Conservation (phyloP, 306 rosid genomes). For the Vachellia pachyceras region DNA sequence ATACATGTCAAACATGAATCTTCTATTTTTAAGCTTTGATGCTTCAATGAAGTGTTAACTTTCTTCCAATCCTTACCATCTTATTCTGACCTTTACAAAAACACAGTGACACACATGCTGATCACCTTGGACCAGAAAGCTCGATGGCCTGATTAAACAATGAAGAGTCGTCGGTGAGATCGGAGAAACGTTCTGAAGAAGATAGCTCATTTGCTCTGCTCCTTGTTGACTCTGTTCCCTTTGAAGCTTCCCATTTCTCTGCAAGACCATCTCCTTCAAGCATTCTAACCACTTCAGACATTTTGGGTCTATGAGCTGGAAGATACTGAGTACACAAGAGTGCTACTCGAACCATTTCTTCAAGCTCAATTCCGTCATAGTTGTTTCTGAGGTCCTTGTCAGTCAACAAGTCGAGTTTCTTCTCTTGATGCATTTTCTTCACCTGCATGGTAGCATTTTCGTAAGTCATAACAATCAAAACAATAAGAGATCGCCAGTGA, state of each 20-base stretch:
- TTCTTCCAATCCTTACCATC: not conserved
- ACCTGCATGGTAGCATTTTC: constrained; percentile 59
- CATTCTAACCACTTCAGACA: constrained; percentile 97
- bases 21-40: not conserved
- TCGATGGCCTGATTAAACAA: not conserved
- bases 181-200: constrained; percentile 70
- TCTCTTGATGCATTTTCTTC: constrained; percentile 85
- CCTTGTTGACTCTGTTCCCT: constrained; percentile 79
- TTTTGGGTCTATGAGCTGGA: constrained; percentile 86
- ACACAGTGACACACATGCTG: too few relatives aligned
- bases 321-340: constrained; percentile 85
- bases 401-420: constrained; percentile 77
- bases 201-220: constrained; percentile 80
- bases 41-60: not conserved
- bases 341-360: constrained; percentile 89
- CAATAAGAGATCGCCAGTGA: not conserved
- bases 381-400: constrained; percentile 75
- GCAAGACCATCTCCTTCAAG: constrained; percentile 99
- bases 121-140: not conserved
- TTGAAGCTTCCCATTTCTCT: constrained; percentile 97
- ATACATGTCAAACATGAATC: not conserved
- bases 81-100: not conserved
- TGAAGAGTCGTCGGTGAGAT: not conserved
- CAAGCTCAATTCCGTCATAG: constrained; percentile 82
- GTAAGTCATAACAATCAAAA: not conserved